A percentile compares a stretch with the other conserved stretches of the same genome.
These are phyloP conservation scores for Ceratocystis colombiana DNA, from an alignment of 2,329 filamentous ascomycete genomes.

Conservation along the genomic window DNA sequence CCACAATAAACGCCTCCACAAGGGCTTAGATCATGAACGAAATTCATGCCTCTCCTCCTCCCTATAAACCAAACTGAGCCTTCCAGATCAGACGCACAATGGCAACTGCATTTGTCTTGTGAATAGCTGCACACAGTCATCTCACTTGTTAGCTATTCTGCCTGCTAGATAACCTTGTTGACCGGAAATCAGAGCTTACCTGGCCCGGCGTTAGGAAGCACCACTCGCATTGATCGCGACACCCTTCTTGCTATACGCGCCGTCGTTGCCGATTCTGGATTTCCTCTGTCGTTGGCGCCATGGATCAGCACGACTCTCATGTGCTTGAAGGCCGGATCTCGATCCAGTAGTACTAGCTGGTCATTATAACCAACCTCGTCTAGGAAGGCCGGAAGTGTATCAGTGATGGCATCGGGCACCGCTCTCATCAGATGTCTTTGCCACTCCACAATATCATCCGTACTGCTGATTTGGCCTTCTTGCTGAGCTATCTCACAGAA, in stretches of 20 bases:
- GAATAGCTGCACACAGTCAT: neutral
- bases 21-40: neutral
- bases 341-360: constrained; percentile 3
- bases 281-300: constrained; percentile 7
- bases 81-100: constrained; percentile 10
- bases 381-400: constrained; percentile 8
- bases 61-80: constrained; percentile 1
- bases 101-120: neutral
- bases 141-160: neutral
- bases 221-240: neutral
- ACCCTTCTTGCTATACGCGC: neutral
- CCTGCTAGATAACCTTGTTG: neutral
- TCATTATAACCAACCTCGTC: constrained; percentile 3
- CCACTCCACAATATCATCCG: neutral
- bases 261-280: constrained; percentile 4
- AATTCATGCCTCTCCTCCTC: neutral
- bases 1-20: neutral
- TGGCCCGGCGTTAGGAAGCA: constrained; percentile 7
- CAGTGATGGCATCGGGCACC: constrained; percentile 4
- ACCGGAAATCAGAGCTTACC: neutral
- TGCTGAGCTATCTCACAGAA: constrained; percentile 19
- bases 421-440: neutral
- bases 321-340: neutral
- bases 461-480: neutral
- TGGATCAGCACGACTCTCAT: constrained; percentile 5